Base-by-base conservation (phyloP, 768 basidiomycete species). In the Lactarius psammicola region DNA sequence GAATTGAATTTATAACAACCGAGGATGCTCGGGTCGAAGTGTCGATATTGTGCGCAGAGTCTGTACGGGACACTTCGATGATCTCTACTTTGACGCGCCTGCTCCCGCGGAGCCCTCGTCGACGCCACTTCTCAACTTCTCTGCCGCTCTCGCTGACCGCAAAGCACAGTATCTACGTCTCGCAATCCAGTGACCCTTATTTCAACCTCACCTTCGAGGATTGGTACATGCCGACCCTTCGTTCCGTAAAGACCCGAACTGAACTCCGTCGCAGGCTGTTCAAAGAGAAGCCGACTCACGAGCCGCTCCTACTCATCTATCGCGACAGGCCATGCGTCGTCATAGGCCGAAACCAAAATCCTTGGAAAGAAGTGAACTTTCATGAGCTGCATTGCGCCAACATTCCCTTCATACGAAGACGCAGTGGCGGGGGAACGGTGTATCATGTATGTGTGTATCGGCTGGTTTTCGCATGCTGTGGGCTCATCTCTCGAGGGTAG, bases 361-460 rank as follows among this genome's bases (percentile, higher is more conserved):
- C 95, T 18, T 98, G 96, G 96, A 97, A 94, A 74, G 96, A 99
- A 73, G 87, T 95, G 70, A 95, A 96, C 71, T 82, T 95, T 57
- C 67, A 73, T 7, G 81, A 84, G 1, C 79, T 94, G 7, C 75
- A 77, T 13, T 63, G 75, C 51, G 75, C 79, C 2, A 80, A 79
- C 4, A 81, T 94, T 20, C 92, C 92, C 0, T 90, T 93, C 72
- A 82, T 98, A 36, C 81, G 96, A 46, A 80, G 96, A 62, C 81
- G 90, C 62, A 95, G 94, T 70, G 97, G 96, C 9, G 96, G 96
- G 18, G 96, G 96, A 15, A 92, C 96, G 0, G 96, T 99, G 3
- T 99, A 91, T 75, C 96, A 99, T 77, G 96, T 96, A 73, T 59
- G 90, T 31, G 23, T 42, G 30, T 49, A 51, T 30, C 38, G 42